Conservation (phyloP, 1,284 basidiomycete species). For the Apiotrichum veenhuisii region DNA sequence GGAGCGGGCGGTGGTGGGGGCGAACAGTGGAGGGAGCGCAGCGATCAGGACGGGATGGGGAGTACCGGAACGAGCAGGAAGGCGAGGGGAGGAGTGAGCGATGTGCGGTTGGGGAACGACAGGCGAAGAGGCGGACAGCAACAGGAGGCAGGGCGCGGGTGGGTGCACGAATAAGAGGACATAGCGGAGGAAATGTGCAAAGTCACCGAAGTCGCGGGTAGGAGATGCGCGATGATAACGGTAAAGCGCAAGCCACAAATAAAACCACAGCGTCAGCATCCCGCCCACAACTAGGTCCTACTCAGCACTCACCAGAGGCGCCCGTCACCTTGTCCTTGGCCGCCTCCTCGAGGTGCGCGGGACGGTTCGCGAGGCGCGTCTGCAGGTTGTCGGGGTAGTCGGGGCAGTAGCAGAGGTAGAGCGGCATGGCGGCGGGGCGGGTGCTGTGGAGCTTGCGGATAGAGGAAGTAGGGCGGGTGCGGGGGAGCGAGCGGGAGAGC, state of each 20-base stretch:
- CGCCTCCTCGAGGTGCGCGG: conserved; percentile 28
- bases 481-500: not conserved
- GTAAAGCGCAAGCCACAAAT: too few species aligned
- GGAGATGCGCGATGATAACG: not conserved
- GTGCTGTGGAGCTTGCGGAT: conserved; percentile 7
- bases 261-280: too few species aligned
- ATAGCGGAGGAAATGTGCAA: too few species aligned
- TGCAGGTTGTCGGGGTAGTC: conserved; percentile 43
- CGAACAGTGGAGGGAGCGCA: not conserved
- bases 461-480: not conserved
- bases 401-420: conserved; percentile 40
- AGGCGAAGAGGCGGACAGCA: too few species aligned
- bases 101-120: too few species aligned
- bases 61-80: too few species aligned
- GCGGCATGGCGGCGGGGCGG: conserved; percentile 26
- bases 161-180: too few species aligned
- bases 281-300: too few species aligned
- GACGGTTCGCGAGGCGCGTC: conserved; percentile 36
- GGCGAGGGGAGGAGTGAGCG: too few species aligned
- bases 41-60: too few species aligned
- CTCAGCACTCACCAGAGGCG: conserved; percentile 1
- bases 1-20: not conserved
- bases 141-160: too few species aligned
- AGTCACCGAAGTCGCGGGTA: too few species aligned
- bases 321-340: conserved; percentile 20